Base-by-base conservation (phyloP, 129 eudicot species). In the Silybum marianum region DNA sequence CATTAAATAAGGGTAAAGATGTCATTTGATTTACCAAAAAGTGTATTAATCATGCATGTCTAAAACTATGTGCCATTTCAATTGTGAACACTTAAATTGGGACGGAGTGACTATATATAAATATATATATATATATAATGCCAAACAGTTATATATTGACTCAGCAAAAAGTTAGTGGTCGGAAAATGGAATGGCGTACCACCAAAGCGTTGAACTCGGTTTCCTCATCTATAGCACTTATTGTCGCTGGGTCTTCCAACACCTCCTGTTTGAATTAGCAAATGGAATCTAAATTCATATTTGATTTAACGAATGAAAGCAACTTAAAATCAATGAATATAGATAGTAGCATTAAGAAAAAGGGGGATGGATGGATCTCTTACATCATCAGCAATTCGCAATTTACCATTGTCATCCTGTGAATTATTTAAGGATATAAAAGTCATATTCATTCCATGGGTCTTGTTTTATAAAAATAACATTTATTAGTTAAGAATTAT, bases 361-460 rank as follows among this genome's bases (percentile, higher is more conserved):
- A 44, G 21, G 9, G 42, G 9, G 39, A 34, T 38, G 9, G 39
- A 34, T 38, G 66, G 73, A 54, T 42, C 62, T 32, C 99, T 89
- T 95, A 95, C 99, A 80, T 95, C 99, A 78, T 95, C 99, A 75
- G 95, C 98, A 32, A 95, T 93, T 90, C 83, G 89, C 82, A 92
- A 42, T 74, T 80, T 84, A 73, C 98, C 98, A 77, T 88, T 85
- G 32, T 88, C 74, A 79, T 89, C 99, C 99, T 95, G 94, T 85
- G 73, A 36, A 73, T 79, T 6, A 7, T 7, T 69, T 11, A 67
- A 67, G 75, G 62, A 72, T 30, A 66, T 48, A 66, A 68, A 16
- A 14, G 38, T 23, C 70, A 30, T 79, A 66, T 65, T 23, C 4
- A 66, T 65, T 23, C 4, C 36, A 28, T 18, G 58, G 12, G 1